These are phyloP conservation scores for Plasmodiophora brassicae DNA, from an alignment of 208 protist species.

Conservation along the genomic window DNA sequence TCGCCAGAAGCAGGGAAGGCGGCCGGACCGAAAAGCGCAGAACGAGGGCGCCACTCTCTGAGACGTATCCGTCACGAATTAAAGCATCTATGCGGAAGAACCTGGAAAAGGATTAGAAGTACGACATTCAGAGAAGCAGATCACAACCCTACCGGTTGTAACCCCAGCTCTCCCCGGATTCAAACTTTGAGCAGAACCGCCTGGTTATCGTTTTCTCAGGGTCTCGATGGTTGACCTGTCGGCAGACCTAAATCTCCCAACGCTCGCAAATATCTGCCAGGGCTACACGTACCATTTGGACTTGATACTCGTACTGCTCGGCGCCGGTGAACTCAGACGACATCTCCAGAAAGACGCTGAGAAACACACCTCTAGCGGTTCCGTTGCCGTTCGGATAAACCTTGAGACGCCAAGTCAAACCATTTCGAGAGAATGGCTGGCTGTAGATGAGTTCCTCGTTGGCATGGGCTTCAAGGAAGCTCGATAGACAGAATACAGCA, in stretches of 20 bases:
- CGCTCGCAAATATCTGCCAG: not conserved
- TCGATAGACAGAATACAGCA: too few relatives aligned
- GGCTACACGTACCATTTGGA: not conserved
- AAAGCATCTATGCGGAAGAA: not conserved
- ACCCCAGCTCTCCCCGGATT: slow-evolving; percentile 11
- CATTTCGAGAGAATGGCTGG: not conserved
- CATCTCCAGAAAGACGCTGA: slow-evolving; percentile 3
- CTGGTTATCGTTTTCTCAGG: not conserved
- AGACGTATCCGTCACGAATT: not conserved
- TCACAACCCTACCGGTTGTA: slow-evolving; percentile 23
- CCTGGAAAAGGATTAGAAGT: not conserved
- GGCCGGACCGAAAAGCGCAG: not conserved
- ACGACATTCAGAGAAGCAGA: too few relatives aligned
- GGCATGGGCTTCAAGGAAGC: not conserved
- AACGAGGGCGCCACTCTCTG: not conserved
- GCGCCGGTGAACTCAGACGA: not conserved
- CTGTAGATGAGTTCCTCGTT: not conserved
- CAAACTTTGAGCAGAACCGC: slow-evolving; percentile 11
- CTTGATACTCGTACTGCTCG: slow-evolving; percentile 4
- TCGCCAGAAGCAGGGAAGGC: slow-evolving; percentile 11
- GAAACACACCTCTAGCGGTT: not conserved
- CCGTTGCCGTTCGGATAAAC: slow-evolving; percentile 22
- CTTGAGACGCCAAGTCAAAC: not conserved
- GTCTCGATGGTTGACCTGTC: not conserved
- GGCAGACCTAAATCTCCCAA: not conserved